Conservation (phyloP, 164 flowering plant genomes). For the Tetracentron sinense region DNA sequence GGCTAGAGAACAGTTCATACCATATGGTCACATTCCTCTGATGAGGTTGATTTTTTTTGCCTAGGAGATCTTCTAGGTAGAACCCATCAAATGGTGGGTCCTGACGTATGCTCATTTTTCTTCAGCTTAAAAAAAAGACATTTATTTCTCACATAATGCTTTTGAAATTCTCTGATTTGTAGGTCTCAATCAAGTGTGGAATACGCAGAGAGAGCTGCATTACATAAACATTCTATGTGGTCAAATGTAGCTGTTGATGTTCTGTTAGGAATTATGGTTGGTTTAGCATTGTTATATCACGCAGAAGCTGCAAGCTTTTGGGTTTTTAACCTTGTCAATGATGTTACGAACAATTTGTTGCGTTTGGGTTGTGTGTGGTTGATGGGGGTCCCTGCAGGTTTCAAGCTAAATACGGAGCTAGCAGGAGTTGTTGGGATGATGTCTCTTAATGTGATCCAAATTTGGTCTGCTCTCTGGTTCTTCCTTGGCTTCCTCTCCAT, state of each 20-base stretch:
- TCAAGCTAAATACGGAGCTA: slow-evolving; percentile 87
- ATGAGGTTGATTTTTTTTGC: neutral
- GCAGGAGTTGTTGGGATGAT: slow-evolving; percentile 78
- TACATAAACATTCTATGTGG: slow-evolving; percentile 77
- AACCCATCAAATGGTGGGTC: slow-evolving; percentile 1
- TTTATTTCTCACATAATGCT: neutral
- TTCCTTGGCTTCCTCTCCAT: slow-evolving; percentile 40
- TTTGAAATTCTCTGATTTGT: slow-evolving; percentile 2
- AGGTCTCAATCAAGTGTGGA: slow-evolving; percentile 79
- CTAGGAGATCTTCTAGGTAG: neutral
- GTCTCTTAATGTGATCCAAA: slow-evolving; percentile 80
- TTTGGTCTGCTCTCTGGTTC: slow-evolving; percentile 89
- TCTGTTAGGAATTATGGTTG: slow-evolving; percentile 67
- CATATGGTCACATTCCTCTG: neutral
- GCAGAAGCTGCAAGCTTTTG: slow-evolving; percentile 39
- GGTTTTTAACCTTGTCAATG: slow-evolving; percentile 39
- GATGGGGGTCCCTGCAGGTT: slow-evolving; percentile 99
- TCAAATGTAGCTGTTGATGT: slow-evolving; percentile 61
- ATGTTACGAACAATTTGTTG: slow-evolving; percentile 59
- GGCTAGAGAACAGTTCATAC: neutral
- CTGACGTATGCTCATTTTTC: neutral
- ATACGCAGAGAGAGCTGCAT: slow-evolving; percentile 68
- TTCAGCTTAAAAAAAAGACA: neutral
- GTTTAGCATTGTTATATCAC: slow-evolving; percentile 44
- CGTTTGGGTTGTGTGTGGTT: slow-evolving; percentile 95